Evolutionary conservation across 2,329 filamentous ascomycete species (phyloP), one percentile per base, ranked within the genome.

Genomic region (Thielaviopsis cerberus): DNA sequence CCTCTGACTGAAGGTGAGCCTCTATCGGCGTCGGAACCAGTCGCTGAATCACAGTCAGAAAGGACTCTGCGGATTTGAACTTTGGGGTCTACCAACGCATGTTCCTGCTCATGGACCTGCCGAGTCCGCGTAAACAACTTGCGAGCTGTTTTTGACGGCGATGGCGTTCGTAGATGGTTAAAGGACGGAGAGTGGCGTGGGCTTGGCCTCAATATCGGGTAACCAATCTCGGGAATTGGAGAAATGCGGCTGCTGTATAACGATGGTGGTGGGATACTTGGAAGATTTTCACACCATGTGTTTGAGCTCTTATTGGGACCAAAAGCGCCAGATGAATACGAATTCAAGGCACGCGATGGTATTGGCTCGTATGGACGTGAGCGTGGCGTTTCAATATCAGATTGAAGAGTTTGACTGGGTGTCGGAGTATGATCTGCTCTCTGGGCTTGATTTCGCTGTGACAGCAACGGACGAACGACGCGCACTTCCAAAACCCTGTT

Each of bases 401-500:
- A 41, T 41, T 17, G 34, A 41, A 41, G 11, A n/a, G 3, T 41
- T 41, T 41, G 34, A 17, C 7, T 41, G 4, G 34, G 34, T 4
- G 34, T 41, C n/a, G 34, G 10, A 17, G 34, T n/a, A 13, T 41
- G 34, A 4, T 17, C n/a, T 41, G 34, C 15, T n/a, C 15, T 13
- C 13, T 17, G 23, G 3, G 17, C 27, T 26, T 50, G 37, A 20
- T 26, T 37, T 50, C 45, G 54, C 54, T 55, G 54, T 20, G 54
- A 41, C 26, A 48, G 54, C 37, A 55, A 55, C 20, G 54, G 55
- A 53, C 59, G 55, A 17, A 57, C 51, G 3, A 57, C 51, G 20
- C 55, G 59, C 20, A 54, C 57, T 11, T 60, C 55, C 20, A 60
- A 41, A 27, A 53, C 53, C 24, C 52, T 57, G 17, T 54, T 57